A percentile compares a stretch with the other conserved stretches of the same genome.
These are phyloP conservation scores for Friedmanniomyces endolithicus DNA, from an alignment of 495 filamentous ascomycete species.

Conservation along the genomic window DNA sequence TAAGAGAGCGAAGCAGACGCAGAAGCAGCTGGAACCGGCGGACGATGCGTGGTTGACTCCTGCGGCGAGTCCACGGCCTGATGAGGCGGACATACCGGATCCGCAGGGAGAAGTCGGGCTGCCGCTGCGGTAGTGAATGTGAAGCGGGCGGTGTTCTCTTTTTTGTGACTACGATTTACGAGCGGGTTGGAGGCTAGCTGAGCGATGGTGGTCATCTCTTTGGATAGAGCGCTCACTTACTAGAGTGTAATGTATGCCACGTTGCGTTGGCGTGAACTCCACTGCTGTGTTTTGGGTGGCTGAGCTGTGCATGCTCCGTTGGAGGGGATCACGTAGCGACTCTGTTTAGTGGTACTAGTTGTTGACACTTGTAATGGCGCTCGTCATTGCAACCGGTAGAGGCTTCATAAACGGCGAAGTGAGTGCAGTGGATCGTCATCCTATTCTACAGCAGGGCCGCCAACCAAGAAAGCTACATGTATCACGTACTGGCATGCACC, in stretches of 20 bases:
- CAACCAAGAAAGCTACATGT: too few relatives aligned
- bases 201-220: background rate
- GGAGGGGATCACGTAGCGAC: too few relatives aligned
- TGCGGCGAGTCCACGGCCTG: slow-evolving; percentile 21
- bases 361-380: too few relatives aligned
- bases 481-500: too few relatives aligned
- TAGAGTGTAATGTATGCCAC: background rate
- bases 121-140: slow-evolving; percentile 6
- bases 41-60: slow-evolving; percentile 21
- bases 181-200: background rate
- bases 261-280: background rate
- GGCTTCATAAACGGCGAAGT: too few relatives aligned
- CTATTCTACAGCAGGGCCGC: too few relatives aligned
- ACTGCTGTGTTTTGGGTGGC: too few relatives aligned
- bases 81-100: slow-evolving; percentile 6
- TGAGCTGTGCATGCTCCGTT: too few relatives aligned
- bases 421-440: too few relatives aligned
- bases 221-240: background rate
- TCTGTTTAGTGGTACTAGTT: too few relatives aligned
- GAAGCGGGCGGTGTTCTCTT: too few relatives aligned
- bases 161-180: background rate
- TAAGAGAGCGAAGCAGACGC: slow-evolving; percentile 16
- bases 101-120: background rate
- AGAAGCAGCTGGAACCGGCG: background rate
- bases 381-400: too few relatives aligned